Evolutionary conservation across 768 basidiomycete genomes (phyloP), one percentile per base, ranked within the genome.

Genomic region (Suillus americanus): DNA sequence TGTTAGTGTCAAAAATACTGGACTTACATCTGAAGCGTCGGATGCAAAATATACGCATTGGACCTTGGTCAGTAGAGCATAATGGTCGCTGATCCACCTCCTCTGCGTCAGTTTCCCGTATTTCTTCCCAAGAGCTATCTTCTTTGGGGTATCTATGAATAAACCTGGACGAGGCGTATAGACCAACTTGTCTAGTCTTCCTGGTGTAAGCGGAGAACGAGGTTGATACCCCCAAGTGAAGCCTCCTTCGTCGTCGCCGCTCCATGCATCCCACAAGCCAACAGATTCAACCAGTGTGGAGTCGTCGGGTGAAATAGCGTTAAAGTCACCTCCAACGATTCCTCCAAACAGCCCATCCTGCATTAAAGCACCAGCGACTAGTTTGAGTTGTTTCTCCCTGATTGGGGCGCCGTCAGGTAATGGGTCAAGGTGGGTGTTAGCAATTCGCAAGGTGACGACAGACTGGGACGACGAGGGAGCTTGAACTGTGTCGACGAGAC

Each of bases 341-440:
- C 87, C 89, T 5, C 84, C 86, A 38, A 79, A 70, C 16, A 86
- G 73, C 3, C 50, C 67, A 4, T 73, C 71, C 46, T 80, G 77
- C 67, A 76, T 78, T 64, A 89, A 71, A 69, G 84, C 71, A 30
- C 78, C 72, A 7, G 82, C 77, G 48, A 86, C 76, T 54, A 83
- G 71, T 41, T 73, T 72, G 65, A 89, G 71, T 75, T 90, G 88
- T 61, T 71, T 70, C 16, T 80, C 70, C 18, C 71, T 28, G 13
- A 68, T 79, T 28, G 82, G 71, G 67, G 79, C 73, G 18, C 85
- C 86, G 2, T 63, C 13, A 1, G 77, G 73, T 56, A 86, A 67
- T 18, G 86, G 86, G 73, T 91, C 89, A 43, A 91, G 79, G 70
- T 91, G 89, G 40, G 87, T 88, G 71, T 89, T 90, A 50, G 85